Evolutionary conservation across 768 basidiomycete genomes (phyloP).

Genomic region (Leucogyrophana mollusca): DNA sequence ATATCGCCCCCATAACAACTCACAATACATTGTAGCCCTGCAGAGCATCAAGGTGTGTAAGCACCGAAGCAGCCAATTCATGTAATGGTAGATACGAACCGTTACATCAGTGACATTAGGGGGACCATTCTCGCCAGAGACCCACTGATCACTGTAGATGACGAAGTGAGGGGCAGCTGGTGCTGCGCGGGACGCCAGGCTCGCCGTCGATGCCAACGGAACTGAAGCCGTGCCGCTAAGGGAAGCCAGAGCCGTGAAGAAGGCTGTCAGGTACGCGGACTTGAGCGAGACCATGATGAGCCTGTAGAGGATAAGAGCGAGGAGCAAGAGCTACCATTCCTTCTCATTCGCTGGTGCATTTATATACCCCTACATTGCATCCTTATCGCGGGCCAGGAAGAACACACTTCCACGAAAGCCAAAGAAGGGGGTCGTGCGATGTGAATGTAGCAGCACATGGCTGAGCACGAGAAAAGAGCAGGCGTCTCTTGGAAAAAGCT

Average conservation of each 20-base stretch:
- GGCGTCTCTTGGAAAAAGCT: no score
- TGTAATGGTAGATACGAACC: conserved; percentile 17
- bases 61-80: not conserved
- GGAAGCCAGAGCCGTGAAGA: not conserved
- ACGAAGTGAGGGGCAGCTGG: conserved; percentile 39
- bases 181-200: conserved; percentile 4
- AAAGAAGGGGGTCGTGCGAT: no score
- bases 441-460: no score
- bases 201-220: not conserved
- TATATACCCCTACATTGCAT: not conserved
- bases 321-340: conserved; percentile 33
- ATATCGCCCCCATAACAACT: conserved; percentile 13
- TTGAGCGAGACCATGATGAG: conserved; percentile 6
- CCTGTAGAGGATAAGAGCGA: conserved; percentile 30
- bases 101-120: conserved; percentile 30
- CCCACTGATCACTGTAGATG: conserved; percentile 36
- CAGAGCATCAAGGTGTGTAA: not conserved
- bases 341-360: not conserved
- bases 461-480: no score
- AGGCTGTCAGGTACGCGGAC: not conserved
- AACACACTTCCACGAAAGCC: no score
- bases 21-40: conserved; percentile 64
- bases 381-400: no score
- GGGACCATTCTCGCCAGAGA: conserved; percentile 38
- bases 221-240: not conserved